Base-by-base conservation (phyloP, 2,329 filamentous ascomycete species). In the Pseudopithomyces chartarum region DNA sequence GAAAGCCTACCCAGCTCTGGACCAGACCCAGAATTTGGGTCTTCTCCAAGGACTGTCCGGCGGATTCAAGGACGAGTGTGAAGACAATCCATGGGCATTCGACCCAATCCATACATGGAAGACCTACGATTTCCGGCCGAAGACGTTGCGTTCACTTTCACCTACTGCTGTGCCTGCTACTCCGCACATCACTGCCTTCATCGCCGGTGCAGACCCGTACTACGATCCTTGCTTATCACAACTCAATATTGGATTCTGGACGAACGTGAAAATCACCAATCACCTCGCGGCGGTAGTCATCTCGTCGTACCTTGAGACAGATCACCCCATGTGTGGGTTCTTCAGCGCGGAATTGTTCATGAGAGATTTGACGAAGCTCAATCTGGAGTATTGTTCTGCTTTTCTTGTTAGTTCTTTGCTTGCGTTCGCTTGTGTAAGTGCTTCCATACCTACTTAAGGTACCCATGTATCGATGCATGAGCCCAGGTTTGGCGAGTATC, bases 241-340 rank as follows among this genome's bases (percentile, higher is more conserved):
- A 8, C 32, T 56, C 15, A 26, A 56, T 11, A 56, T 56, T 13
- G 47, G n/a, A 20, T 56, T 56, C 26, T 56, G 54, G 54, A 56
- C 54, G 10, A 45, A 26, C 12, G 54, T 56, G 3, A 6, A 17
- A 10, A 29, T 48, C 19, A 34, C 46, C 22, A 39, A 52, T 38
- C 17, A 48, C 13, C n/a, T 20, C 23, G 54, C 54, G 10, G 54
- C 46, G 23, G 6, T 17, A 6, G 54, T 39, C 26, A 56, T 56
- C 4, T 51, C 54, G 8, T 7, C 13, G 10, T 56, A 42, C 38
- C 54, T 56, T 12, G 39, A 56, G 26, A 44, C 22, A 12, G 45
- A 56, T 13, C 29, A 56, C 39, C 39, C 54, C 15, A 20, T 52
- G 6, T 29, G 38, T 19, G 46, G 54, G 10, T 23, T 52, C n/a